These are phyloP conservation scores for Neonectria sp. DNA, from an alignment of 2,329 filamentous ascomycete species.

Conservation along the genomic window DNA sequence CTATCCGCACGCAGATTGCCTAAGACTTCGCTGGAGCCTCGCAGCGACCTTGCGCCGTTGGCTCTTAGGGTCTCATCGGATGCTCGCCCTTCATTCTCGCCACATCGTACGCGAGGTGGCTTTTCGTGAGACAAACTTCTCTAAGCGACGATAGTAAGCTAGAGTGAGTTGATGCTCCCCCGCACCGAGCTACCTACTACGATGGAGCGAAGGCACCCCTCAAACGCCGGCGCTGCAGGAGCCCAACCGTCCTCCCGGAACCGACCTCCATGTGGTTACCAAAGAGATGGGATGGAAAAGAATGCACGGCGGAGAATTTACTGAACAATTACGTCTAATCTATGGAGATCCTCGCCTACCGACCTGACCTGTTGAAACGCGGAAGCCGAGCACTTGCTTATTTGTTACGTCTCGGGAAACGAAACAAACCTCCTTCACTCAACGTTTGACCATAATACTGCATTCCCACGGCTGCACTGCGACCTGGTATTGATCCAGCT, in stretches of 20 bases:
- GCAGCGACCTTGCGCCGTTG: neutral
- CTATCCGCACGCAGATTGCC: neutral
- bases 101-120: constrained; percentile 12
- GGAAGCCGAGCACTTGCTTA: constrained; percentile 10
- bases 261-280: constrained; percentile 11
- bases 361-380: constrained; percentile 12
- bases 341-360: constrained; percentile 11
- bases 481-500: constrained; percentile 8
- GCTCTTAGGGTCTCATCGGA: neutral
- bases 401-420: constrained; percentile 18
- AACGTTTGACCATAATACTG: constrained; percentile 22
- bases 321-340: neutral
- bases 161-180: constrained; percentile 7
- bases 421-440: constrained; percentile 27
- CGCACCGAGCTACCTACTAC: neutral
- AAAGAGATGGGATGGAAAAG: constrained; percentile 7
- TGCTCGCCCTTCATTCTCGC: constrained; percentile 6
- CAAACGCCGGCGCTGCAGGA: constrained; percentile 24
- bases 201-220: constrained; percentile 17
- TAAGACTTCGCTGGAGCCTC: neutral
- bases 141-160: constrained; percentile 12
- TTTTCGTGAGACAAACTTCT: constrained; percentile 15
- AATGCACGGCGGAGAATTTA: constrained; percentile 20
- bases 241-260: constrained; percentile 20
- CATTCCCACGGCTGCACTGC: constrained; percentile 7